Evolutionary conservation across 2,329 filamentous ascomycete species (phyloP).

Genomic region (Fusarium sp.): DNA sequence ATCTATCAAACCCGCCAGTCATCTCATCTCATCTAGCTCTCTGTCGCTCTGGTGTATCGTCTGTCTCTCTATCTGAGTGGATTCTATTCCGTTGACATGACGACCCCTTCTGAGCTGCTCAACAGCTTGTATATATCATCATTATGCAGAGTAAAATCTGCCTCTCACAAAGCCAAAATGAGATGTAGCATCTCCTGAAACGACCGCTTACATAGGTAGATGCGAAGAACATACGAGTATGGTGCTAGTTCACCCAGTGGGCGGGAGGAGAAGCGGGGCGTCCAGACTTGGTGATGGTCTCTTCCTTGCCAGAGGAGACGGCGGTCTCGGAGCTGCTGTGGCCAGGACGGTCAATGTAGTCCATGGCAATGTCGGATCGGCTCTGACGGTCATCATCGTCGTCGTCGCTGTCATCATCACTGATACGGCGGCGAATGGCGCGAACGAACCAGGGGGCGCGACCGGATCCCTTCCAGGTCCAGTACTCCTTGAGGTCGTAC

Average conservation of each 20-base stretch:
- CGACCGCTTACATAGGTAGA: conserved; percentile 20
- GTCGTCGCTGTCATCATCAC: conserved; percentile 1
- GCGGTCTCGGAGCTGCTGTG: conserved; percentile 29
- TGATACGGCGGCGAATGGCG: conserved; percentile 43
- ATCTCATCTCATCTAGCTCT: conserved; percentile 6
- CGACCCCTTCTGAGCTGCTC: neutral
- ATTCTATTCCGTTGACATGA: neutral
- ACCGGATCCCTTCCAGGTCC: conserved; percentile 64
- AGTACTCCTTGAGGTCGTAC: conserved; percentile 67
- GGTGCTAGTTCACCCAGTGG: conserved; percentile 27
- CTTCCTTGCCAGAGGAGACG: conserved; percentile 43
- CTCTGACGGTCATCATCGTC: conserved; percentile 18
- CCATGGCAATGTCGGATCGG: conserved; percentile 24
- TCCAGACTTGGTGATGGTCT: conserved; percentile 21
- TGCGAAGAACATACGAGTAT: neutral
- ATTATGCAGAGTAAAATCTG: conserved; percentile 14
- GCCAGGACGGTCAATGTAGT: conserved; percentile 16
- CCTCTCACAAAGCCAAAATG: conserved; percentile 28
- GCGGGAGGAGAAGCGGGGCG: conserved; percentile 30
- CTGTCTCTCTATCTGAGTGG: neutral
- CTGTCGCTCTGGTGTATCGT: neutral
- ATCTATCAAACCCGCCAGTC: conserved; percentile 15
- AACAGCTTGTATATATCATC: neutral
- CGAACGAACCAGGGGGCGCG: conserved; percentile 62
- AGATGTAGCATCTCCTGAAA: conserved; percentile 8